phyloP scores from a whole-genome alignment of 192 early-diverging fungal genomes.

The Powellomyces hirtus region DNA sequence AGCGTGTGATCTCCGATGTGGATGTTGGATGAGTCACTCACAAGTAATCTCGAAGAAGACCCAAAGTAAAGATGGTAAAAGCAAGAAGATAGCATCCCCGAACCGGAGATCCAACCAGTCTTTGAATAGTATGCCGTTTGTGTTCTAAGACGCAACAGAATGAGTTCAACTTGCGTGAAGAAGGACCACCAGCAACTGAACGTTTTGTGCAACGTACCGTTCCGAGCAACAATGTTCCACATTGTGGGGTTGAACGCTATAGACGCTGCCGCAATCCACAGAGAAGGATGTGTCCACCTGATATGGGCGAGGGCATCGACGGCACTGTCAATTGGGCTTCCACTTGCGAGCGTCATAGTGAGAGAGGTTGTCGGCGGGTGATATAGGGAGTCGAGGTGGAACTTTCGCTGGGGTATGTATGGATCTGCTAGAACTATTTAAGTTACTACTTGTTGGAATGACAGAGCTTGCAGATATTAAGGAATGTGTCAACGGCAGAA shows the following conservation, averaged over 20 bases:
- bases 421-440: no score
- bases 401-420: no score
- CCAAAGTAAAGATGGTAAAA: slow-evolving; percentile 75
- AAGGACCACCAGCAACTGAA: background rate
- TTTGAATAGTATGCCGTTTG: slow-evolving; percentile 66
- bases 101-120: slow-evolving; percentile 66
- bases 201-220: slow-evolving; percentile 45
- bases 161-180: no score
- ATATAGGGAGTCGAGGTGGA: no score
- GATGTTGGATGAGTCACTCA: slow-evolving; percentile 25
- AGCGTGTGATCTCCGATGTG: background rate
- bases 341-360: background rate
- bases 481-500: no score
- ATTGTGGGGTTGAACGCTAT: slow-evolving; percentile 85
- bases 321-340: slow-evolving; percentile 17
- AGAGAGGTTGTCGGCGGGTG: no score
- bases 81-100: slow-evolving; percentile 81
- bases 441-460: no score
- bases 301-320: slow-evolving; percentile 37
- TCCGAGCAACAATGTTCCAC: slow-evolving; percentile 88
- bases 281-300: slow-evolving; percentile 61
- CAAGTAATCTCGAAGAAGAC: slow-evolving; percentile 77
- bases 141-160: slow-evolving; percentile 61
- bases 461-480: no score
- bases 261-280: slow-evolving; percentile 67